These are phyloP conservation scores for Boletales sp. DNA, from an alignment of 768 basidiomycete genomes.

Conservation along the genomic window DNA sequence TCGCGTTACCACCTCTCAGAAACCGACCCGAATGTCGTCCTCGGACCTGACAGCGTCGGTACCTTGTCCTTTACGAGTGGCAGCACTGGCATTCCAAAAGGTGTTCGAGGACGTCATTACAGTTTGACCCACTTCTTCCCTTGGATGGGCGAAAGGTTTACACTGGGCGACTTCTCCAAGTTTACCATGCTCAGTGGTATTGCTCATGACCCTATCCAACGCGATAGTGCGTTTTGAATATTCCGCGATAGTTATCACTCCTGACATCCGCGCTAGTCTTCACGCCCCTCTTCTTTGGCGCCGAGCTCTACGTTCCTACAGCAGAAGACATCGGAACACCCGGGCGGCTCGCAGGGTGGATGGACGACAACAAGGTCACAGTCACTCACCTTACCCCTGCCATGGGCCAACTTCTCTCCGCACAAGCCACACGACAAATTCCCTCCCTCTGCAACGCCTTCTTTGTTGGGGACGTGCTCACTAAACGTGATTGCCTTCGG, in stretches of 20 bases:
- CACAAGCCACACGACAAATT: slow-evolving; percentile 78
- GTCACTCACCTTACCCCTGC: slow-evolving; percentile 98
- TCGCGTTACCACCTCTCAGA: slow-evolving; percentile 47
- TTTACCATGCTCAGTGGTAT: slow-evolving; percentile 99
- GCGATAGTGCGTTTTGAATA: slow-evolving; percentile 77
- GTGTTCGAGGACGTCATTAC: slow-evolving; percentile 93
- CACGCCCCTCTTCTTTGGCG: slow-evolving; percentile 96
- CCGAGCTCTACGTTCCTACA: slow-evolving; percentile 92
- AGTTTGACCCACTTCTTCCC: slow-evolving; percentile 99
- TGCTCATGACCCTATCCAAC: slow-evolving; percentile 97
- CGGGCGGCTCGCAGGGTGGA: slow-evolving; percentile 96
- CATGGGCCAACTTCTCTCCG: slow-evolving; percentile 97
- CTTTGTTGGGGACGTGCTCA: slow-evolving; percentile 98
- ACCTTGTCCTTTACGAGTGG: slow-evolving; percentile 97
- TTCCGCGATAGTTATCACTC: neutral
- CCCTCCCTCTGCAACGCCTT: slow-evolving; percentile 87
- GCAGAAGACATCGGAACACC: slow-evolving; percentile 96
- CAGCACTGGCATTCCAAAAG: slow-evolving; percentile 97
- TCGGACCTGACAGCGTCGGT: slow-evolving; percentile 95
- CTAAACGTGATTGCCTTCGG: slow-evolving; percentile 95
- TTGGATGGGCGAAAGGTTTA: slow-evolving; percentile 94
- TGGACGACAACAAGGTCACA: slow-evolving; percentile 86
- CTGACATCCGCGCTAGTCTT: slow-evolving; percentile 62
- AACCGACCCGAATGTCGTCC: slow-evolving; percentile 72
- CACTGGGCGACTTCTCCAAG: slow-evolving; percentile 65